Evolutionary conservation across 1,139 yeast species (phyloP).

Genomic region (Pichia norvegensis): DNA sequence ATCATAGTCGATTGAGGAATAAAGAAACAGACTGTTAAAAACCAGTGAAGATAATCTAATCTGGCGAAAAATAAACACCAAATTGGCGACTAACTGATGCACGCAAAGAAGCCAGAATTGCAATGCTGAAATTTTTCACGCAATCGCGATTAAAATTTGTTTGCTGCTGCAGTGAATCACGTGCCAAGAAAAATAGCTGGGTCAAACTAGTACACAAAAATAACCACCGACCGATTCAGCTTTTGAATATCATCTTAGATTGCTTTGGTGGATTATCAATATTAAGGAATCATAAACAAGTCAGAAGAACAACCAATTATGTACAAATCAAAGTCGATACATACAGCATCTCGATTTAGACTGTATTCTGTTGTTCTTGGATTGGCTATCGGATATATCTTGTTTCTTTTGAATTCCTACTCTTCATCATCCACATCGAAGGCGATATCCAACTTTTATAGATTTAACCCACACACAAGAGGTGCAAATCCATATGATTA

Average conservation of each 20-base stretch:
- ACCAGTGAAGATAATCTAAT: background rate
- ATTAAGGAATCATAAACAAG: no score
- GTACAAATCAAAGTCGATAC: background rate
- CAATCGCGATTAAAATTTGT: no score
- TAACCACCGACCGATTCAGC: no score
- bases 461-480: constrained; percentile 26
- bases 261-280: no score
- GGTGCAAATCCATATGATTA: constrained; percentile 29
- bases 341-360: constrained; percentile 16
- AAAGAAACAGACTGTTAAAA: no score
- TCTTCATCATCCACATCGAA: constrained; percentile 20
- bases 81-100: no score
- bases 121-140: no score
- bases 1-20: background rate
- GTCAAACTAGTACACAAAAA: no score
- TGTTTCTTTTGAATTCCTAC: constrained; percentile 18
- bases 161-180: no score
- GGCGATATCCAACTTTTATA: constrained; percentile 24
- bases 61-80: background rate
- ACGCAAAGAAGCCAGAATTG: no score
- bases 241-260: no score
- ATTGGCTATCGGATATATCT: constrained; percentile 21
- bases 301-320: background rate
- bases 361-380: constrained; percentile 21
- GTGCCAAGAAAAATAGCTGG: no score